A percentile compares a stretch with the other conserved stretches of the same genome.
Evolutionary conservation across 2,329 filamentous ascomycete species (phyloP).

Genomic region (Samsoniella hepiali): DNA sequence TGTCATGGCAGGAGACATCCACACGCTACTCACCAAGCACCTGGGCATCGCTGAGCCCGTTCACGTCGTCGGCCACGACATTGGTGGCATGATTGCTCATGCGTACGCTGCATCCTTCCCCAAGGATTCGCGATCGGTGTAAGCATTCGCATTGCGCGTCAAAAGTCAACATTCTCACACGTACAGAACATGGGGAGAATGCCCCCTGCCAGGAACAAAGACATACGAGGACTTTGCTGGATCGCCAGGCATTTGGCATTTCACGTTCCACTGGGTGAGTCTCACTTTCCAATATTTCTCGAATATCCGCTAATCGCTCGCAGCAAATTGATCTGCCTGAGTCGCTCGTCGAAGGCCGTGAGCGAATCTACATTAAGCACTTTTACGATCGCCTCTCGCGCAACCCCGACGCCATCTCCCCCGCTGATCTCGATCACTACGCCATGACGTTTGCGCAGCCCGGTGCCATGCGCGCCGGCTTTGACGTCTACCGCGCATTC

Average conservation of each 20-base stretch:
- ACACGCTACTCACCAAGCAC: no score
- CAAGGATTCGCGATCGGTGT: constrained; percentile 23
- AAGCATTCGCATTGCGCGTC: no score
- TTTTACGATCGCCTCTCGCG: constrained; percentile 39
- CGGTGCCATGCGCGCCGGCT: constrained; percentile 32
- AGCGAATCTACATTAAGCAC: constrained; percentile 41
- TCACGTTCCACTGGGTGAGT: constrained; percentile 2
- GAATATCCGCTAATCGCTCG: neutral
- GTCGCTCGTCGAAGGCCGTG: constrained; percentile 35
- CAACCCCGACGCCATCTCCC: constrained; percentile 35
- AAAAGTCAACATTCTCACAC: no score
- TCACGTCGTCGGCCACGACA: constrained; percentile 46
- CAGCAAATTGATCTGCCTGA: constrained; percentile 16
- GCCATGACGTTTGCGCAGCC: constrained; percentile 33
- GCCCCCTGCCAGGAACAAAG: no score
- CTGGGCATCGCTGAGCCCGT: constrained; percentile 30
- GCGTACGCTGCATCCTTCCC: constrained; percentile 38
- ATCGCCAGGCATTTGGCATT: neutral
- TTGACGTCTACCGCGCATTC: constrained; percentile 34
- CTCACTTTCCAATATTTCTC: neutral
- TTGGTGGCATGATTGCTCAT: constrained; percentile 43
- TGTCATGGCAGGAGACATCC: constrained; percentile 36
- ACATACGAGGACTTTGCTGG: constrained; percentile 22
- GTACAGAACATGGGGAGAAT: no score
- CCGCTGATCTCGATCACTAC: constrained; percentile 39